Conservation (phyloP, 2,329 filamentous ascomycete genomes). For the Pseudogymnoascus pannorum region DNA sequence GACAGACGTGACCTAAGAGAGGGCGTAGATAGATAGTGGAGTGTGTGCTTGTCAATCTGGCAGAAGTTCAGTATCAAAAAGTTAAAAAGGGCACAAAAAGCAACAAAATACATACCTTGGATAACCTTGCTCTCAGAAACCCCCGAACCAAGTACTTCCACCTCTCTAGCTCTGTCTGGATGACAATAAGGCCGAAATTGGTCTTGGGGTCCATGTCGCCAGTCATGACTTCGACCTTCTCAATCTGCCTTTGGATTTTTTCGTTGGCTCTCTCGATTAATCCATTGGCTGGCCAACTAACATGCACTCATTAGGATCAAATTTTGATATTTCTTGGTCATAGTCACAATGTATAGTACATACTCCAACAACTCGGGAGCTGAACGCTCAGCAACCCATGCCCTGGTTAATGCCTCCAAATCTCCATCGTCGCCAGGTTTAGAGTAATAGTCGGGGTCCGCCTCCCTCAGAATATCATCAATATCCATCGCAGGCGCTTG, state of each 20-base stretch:
- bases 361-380: constrained; percentile 84
- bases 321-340: constrained; percentile 11
- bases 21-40: constrained; percentile 61
- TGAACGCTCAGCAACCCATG: constrained; percentile 87
- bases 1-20: constrained; percentile 59
- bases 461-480: constrained; percentile 69
- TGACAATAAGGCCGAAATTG: constrained; percentile 88
- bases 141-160: constrained; percentile 87
- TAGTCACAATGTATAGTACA: constrained; percentile 21
- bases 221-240: constrained; percentile 67
- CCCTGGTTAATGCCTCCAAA: constrained; percentile 80
- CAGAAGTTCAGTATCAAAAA: not conserved
- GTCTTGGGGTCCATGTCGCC: constrained; percentile 81
- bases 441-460: constrained; percentile 52
- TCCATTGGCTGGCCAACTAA: constrained; percentile 57
- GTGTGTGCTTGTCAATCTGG: constrained; percentile 68
- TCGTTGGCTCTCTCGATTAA: constrained; percentile 78
- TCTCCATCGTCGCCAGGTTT: constrained; percentile 44
- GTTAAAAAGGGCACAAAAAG: not conserved
- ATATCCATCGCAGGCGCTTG: constrained; percentile 56
- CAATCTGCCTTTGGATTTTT: constrained; percentile 61
- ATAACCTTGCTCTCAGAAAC: constrained; percentile 74
- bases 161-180: constrained; percentile 92
- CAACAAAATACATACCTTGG: constrained; percentile 57
- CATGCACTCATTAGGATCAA: not conserved